phyloP scores from a whole-genome alignment of 148 eudicot species.

The Vaccinium myrtillus region DNA sequence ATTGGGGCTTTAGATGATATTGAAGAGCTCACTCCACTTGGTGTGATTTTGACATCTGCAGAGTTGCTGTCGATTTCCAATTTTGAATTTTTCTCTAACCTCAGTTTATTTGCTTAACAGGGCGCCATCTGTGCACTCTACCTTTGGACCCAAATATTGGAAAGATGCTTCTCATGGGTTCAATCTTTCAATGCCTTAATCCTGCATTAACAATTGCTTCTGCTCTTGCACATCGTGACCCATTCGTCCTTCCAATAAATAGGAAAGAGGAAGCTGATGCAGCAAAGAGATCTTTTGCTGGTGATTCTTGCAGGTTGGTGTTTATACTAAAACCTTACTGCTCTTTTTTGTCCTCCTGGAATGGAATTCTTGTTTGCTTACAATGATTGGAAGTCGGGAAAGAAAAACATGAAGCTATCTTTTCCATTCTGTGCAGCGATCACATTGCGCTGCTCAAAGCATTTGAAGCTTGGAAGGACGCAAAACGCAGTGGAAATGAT shows the following conservation, averaged over 20 bases:
- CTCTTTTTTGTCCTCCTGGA: background rate
- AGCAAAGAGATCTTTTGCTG: constrained; percentile 93
- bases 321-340: background rate
- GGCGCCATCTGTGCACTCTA: constrained; percentile 80
- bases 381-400: constrained; percentile 9
- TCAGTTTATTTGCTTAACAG: constrained; percentile 38
- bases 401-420: background rate
- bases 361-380: background rate
- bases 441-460: constrained; percentile 98
- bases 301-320: constrained; percentile 89
- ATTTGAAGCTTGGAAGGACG: constrained; percentile 94
- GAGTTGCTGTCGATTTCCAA: background rate
- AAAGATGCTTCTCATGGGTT: constrained; percentile 97
- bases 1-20: constrained; percentile 89
- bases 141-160: constrained; percentile 94
- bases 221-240: constrained; percentile 91
- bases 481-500: constrained; percentile 63
- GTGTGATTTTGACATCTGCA: constrained; percentile 29
- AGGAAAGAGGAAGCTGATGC: constrained; percentile 95
- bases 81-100: constrained; percentile 3
- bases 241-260: constrained; percentile 89
- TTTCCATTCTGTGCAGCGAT: constrained; percentile 57
- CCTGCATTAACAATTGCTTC: constrained; percentile 93
- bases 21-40: constrained; percentile 95
- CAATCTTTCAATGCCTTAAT: constrained; percentile 86